Evolutionary conservation across 352 stramenopile genomes (phyloP).

Genomic region (Phytophthora sp.): DNA sequence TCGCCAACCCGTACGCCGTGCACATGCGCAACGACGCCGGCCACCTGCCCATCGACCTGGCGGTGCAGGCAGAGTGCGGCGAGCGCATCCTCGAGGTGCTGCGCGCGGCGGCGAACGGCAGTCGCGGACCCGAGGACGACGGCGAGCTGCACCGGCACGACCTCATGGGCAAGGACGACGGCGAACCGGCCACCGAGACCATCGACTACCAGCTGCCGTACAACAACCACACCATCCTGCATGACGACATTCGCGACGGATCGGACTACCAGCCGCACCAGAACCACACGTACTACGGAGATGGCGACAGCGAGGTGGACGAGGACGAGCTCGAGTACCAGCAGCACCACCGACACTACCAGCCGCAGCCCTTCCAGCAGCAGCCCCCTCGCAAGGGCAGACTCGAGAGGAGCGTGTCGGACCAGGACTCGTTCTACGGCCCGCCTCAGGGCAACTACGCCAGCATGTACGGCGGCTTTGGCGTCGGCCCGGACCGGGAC

Average conservation of each 20-base stretch:
- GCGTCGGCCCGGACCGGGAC: slow-evolving; percentile 10
- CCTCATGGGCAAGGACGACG: slow-evolving; percentile 32
- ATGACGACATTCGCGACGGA: slow-evolving; percentile 33
- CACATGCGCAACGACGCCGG: slow-evolving; percentile 77
- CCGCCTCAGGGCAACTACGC: slow-evolving; percentile 20
- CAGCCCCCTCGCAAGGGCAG: slow-evolving; percentile 11
- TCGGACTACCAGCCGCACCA: slow-evolving; percentile 44
- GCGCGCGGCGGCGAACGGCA: slow-evolving; percentile 52
- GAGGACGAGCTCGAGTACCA: slow-evolving; percentile 46
- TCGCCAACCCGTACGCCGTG: slow-evolving; percentile 77
- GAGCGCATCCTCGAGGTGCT: slow-evolving; percentile 79
- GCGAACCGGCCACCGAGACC: slow-evolving; percentile 40
- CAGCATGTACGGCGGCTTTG: slow-evolving; percentile 32
- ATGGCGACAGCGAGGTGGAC: slow-evolving; percentile 37
- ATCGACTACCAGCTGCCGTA: slow-evolving; percentile 50
- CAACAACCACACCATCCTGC: slow-evolving; percentile 43
- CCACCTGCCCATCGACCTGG: slow-evolving; percentile 76
- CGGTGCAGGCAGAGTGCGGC: slow-evolving; percentile 73
- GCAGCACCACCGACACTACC: slow-evolving; percentile 40
- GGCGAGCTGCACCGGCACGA: slow-evolving; percentile 32
- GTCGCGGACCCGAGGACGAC: slow-evolving; percentile 36
- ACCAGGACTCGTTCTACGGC: slow-evolving; percentile 37
- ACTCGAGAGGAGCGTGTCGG: slow-evolving; percentile 34
- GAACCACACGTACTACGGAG: slow-evolving; percentile 42
- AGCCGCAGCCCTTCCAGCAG: slow-evolving; percentile 34